Base-by-base conservation (phyloP, 805 yeast species). In the Ogataea ganodermae region DNA sequence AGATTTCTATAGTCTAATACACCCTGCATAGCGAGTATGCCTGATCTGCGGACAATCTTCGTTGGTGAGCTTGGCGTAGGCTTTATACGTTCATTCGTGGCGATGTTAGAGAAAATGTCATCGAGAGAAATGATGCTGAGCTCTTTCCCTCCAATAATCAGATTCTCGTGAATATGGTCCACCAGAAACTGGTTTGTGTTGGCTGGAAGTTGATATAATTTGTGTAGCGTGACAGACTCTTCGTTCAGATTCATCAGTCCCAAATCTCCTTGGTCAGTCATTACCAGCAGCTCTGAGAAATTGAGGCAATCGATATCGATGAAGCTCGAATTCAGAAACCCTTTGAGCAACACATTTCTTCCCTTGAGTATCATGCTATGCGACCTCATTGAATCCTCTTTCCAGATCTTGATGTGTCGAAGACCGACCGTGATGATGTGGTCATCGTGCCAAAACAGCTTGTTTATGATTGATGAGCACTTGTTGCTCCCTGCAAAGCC, bases 321-420 rank as follows among this genome's bases (percentile, higher is more conserved):
- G 56, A 84, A 84, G 45, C 73, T 74, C n/a, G 74, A 69, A 48
- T 75, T 73, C 13, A 80, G 64, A 30, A 69, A 70, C 6, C 62
- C 62, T 1, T 83, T 84, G 36, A 85, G 63, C 0, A 84, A 66
- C 1, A 79, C 80, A 54, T 79, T 85, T 45, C 84, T 73, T 0
- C 91, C 90, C 39, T 71, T 71, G 7, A 86, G 63, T 7, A 60
- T 56, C 6, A 44, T 35, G 35, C 44, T 50, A 10, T 32, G 38
- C 5, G 46, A n/a, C 16, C 55, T 45, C 6, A 41, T 27, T 2
- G 44, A 17, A 31, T 56, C 58, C 40, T 60, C 58, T 51, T 69
- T 74, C 92, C 92, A 86, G 0, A 81, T 64, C 45, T 84, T 80
- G 14, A 84, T 66, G 50, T 81, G 77, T 24, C 91, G 71, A 12